phyloP scores from a whole-genome alignment of 352 stramenopile species.

The Halophytophthora batemanensis region DNA sequence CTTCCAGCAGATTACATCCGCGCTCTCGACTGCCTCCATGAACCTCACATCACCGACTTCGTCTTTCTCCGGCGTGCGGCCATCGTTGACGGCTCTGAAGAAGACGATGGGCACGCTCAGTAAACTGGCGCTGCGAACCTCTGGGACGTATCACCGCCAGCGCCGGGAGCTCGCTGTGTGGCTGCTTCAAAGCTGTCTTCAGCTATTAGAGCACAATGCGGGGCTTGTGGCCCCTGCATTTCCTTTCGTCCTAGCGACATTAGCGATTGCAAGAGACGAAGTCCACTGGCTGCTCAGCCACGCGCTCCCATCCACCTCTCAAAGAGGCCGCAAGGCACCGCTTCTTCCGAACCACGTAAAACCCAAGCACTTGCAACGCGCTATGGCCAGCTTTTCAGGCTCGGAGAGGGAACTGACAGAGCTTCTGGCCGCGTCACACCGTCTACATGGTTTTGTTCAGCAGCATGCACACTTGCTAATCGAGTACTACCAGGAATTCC shows the following conservation, averaged over 20 bases:
- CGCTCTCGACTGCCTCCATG: conserved; percentile 13
- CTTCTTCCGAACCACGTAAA: conserved; percentile 49
- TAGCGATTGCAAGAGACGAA: conserved; percentile 36
- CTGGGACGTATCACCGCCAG: conserved; percentile 31
- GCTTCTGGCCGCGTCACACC: conserved; percentile 22
- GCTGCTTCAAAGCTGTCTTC: conserved; percentile 31
- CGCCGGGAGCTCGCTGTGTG: conserved; percentile 35
- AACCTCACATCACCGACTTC: not conserved
- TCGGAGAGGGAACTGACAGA: conserved; percentile 15
- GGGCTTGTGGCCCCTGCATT: conserved; percentile 42
- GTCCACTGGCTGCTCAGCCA: conserved; percentile 56
- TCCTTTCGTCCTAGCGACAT: conserved; percentile 37
- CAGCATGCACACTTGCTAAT: conserved; percentile 19
- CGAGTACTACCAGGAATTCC: conserved; percentile 41
- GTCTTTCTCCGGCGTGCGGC: conserved; percentile 7
- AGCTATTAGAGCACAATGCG: conserved; percentile 39
- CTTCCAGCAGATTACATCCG: conserved; percentile 47
- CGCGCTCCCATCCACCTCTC: not conserved
- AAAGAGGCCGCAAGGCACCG: conserved; percentile 6
- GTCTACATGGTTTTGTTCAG: conserved; percentile 21
- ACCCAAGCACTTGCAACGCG: conserved; percentile 44
- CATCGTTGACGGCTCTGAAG: conserved; percentile 26
- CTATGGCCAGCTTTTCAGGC: conserved; percentile 18
- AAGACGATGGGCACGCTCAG: conserved; percentile 38
- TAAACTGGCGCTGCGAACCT: conserved; percentile 44